Conservation (phyloP, 805 yeast species). For the Kodamaea jinghongensis region DNA sequence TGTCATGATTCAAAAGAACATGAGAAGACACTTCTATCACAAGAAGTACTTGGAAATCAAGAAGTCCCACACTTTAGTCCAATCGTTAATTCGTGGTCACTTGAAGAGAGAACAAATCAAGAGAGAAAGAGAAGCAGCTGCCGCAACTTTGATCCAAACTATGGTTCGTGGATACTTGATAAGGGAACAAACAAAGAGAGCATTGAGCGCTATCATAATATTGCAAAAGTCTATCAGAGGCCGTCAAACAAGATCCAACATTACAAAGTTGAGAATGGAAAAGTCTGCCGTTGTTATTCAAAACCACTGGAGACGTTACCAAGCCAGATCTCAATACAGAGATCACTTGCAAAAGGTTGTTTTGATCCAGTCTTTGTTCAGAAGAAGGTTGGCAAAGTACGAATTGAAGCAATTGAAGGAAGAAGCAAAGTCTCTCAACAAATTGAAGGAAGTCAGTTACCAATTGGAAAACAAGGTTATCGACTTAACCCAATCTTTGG, state of each 20-base stretch:
- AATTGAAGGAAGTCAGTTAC: constrained; percentile 87
- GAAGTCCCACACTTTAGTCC: constrained; percentile 53
- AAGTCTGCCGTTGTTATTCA: constrained; percentile 73
- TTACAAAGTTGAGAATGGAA: constrained; percentile 49
- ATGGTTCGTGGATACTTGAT: constrained; percentile 52
- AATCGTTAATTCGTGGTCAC: constrained; percentile 63
- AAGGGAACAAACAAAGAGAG: constrained; percentile 36
- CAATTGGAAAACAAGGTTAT: constrained; percentile 96
- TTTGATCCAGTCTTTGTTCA: constrained; percentile 69
- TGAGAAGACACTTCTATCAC: constrained; percentile 65
- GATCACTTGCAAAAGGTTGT: constrained; percentile 55
- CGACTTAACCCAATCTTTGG: constrained; percentile 82
- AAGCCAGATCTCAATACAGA: constrained; percentile 54
- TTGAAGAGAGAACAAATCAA: constrained; percentile 54
- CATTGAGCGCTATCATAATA: constrained; percentile 36
- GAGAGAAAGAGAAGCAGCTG: constrained; percentile 52
- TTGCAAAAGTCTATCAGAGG: constrained; percentile 53
- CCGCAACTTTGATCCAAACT: constrained; percentile 74
- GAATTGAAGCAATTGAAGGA: constrained; percentile 63
- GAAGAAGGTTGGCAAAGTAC: constrained; percentile 70
- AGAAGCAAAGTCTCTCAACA: constrained; percentile 92
- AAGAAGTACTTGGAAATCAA: constrained; percentile 55
- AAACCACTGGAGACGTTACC: constrained; percentile 64
- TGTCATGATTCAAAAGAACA: constrained; percentile 77
- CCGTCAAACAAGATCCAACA: constrained; percentile 49